Evolutionary conservation across 192 early-diverging fungal species (phyloP), one percentile per base, ranked within the genome.

Genomic region (Coemansia sp.): DNA sequence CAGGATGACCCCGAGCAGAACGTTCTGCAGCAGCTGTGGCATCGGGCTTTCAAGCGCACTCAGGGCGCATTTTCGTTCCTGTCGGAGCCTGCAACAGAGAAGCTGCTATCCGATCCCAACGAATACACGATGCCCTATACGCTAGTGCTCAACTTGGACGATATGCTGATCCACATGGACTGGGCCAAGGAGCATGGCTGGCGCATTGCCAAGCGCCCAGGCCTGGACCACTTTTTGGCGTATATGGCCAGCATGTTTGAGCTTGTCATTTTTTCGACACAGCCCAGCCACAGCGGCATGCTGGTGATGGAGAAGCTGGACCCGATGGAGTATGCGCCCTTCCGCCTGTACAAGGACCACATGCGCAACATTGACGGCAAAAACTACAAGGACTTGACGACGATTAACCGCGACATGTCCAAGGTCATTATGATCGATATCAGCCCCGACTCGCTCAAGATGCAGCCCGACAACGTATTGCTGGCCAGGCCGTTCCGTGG

Each of bases 131-230:
- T 90, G 46, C 91, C 90, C 26, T 92, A 94, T 72, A 99, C 97
- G 21, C 85, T 99, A 43, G 94, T 95, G 59, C 88, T 99, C 62
- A 97, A 96, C 69, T 74, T 99, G 69, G 94, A 94, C 62, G 94
- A 99, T 66, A 92, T 94, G 40, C 79, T 99, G 73, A 86, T 94
- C 34, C 91, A 96, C 68, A 87, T 95, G 64, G 92, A 88, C 61
- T 99, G 96, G 96, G 87, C 94, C 65, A 94, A 93, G 85, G 89
- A 96, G 67, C 84, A 93, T 62, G 97, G 97, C 23, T 99, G 97
- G 97, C 88, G 96, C 59, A 89, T 91, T 53, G 97, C 96, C 36
- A 95, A 94, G 71, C 88, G 97, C 48, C 96, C 97, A 14, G 96
- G 94, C 43, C 87, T 95, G 38, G 96, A 99, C 59, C 92, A 97